These are phyloP conservation scores for Aspergillus glaucus DNA, from an alignment of 2,329 filamentous ascomycete species.

Conservation along the genomic window DNA sequence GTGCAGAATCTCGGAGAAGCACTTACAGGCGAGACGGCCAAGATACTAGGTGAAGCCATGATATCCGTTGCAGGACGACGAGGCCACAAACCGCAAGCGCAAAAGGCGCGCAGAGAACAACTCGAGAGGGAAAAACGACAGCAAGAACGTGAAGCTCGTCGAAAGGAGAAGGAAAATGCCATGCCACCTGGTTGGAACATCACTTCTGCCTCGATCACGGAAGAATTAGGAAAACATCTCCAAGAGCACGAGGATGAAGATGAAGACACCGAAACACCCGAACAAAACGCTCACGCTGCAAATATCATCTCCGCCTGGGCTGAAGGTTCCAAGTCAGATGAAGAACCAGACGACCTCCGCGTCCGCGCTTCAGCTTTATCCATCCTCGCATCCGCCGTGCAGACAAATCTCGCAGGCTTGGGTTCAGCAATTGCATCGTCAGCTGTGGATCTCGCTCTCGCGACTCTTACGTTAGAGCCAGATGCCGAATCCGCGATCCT, in stretches of 20 bases:
- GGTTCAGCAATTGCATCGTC: conserved; percentile 29
- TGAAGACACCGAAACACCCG: conserved; percentile 30
- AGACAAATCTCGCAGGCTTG: conserved; percentile 35
- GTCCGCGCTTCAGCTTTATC: conserved; percentile 39
- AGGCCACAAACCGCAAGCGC: conserved; percentile 30
- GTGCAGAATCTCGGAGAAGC: conserved; percentile 36
- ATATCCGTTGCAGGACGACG: conserved; percentile 35
- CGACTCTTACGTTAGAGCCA: conserved; percentile 33
- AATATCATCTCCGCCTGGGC: conserved; percentile 38
- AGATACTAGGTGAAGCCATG: conserved; percentile 33
- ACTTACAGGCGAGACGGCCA: conserved; percentile 31
- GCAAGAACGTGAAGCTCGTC: conserved; percentile 23
- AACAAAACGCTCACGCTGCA: conserved; percentile 26
- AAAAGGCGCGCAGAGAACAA: conserved; percentile 20
- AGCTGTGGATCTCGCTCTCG: conserved; percentile 35
- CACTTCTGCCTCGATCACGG: conserved; percentile 11
- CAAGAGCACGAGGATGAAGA: conserved; percentile 20
- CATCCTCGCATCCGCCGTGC: conserved; percentile 36
- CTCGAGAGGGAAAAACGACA: conserved; percentile 21
- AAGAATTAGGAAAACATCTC: conserved; percentile 1
- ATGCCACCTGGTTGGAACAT: conserved; percentile 27
- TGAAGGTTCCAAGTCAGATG: conserved; percentile 29
- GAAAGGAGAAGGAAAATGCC: conserved; percentile 14
- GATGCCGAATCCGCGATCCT: conserved; percentile 35
- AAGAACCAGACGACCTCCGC: conserved; percentile 39